phyloP scores from a whole-genome alignment of 495 filamentous ascomycete species.

The Peziza echinospora region DNA sequence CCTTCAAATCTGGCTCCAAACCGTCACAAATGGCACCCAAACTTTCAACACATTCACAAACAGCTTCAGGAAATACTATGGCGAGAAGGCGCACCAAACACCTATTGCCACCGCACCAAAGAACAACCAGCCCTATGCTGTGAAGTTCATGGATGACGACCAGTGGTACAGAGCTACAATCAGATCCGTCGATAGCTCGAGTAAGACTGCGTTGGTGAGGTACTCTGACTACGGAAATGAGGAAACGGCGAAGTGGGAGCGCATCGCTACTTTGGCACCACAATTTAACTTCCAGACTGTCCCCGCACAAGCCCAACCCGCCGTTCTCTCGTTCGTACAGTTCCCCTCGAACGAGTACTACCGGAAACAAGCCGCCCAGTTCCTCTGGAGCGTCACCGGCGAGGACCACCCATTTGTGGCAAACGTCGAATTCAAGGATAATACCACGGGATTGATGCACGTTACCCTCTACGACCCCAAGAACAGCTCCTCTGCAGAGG shows the following conservation, averaged over 20 bases:
- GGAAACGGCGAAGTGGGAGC: slow-evolving; percentile 64
- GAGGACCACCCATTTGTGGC: slow-evolving; percentile 55
- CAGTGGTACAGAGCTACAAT: slow-evolving; percentile 90
- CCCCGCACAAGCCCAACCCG: slow-evolving; percentile 68
- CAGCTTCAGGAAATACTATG: slow-evolving; percentile 69
- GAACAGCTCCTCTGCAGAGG: slow-evolving; percentile 29
- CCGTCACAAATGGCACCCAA: slow-evolving; percentile 44
- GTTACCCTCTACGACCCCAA: slow-evolving; percentile 74
- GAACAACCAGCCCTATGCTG: slow-evolving; percentile 73
- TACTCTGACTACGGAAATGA: slow-evolving; percentile 96
- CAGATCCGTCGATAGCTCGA: slow-evolving; percentile 74
- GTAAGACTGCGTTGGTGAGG: slow-evolving; percentile 66
- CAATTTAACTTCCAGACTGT: slow-evolving; percentile 64
- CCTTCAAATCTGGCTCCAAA: slow-evolving; percentile 66
- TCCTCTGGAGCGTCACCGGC: slow-evolving; percentile 42
- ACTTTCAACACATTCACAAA: slow-evolving; percentile 69
- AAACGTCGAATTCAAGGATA: slow-evolving; percentile 60
- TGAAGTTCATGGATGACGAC: slow-evolving; percentile 65
- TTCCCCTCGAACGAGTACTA: slow-evolving; percentile 64
- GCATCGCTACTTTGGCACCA: slow-evolving; percentile 51
- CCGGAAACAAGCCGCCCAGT: slow-evolving; percentile 49
- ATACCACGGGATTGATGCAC: slow-evolving; percentile 52
- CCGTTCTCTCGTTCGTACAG: slow-evolving; percentile 68
- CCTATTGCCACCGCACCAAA: slow-evolving; percentile 59
- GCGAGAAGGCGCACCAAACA: slow-evolving; percentile 47